A percentile compares a stretch with the other conserved stretches of the same genome.
Evolutionary conservation across 2,329 filamentous ascomycete genomes (phyloP).

Genomic region (Aspergillus texensis): DNA sequence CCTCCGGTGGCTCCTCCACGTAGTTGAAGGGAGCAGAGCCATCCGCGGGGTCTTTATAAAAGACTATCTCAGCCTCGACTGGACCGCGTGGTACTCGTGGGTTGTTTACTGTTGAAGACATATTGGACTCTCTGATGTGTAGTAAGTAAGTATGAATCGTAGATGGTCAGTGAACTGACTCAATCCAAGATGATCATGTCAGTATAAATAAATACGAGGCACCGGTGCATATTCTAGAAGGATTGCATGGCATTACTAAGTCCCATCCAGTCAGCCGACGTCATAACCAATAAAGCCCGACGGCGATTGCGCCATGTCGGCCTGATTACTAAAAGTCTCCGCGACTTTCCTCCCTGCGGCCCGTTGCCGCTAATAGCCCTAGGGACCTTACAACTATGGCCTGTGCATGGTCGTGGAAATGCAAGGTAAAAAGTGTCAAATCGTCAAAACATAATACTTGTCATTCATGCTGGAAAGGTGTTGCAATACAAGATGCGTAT

Average conservation of each 20-base stretch:
- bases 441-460: too few relatives aligned
- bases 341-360: background rate
- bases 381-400: too few relatives aligned
- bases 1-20: constrained; percentile 65
- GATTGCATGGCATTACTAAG: background rate
- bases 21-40: constrained; percentile 65
- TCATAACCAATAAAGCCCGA: background rate
- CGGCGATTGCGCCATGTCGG: background rate
- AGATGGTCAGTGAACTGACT: background rate
- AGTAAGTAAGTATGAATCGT: background rate
- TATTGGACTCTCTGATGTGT: background rate
- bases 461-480: too few relatives aligned
- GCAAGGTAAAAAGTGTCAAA: too few relatives aligned
- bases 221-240: background rate
- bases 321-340: background rate
- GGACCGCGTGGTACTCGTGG: constrained; percentile 58
- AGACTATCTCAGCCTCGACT: constrained; percentile 65
- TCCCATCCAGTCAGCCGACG: background rate
- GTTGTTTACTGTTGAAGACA: constrained; percentile 5
- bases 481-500: too few relatives aligned
- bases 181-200: background rate
- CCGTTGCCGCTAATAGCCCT: background rate
- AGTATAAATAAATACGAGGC: background rate
- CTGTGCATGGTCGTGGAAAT: too few relatives aligned
- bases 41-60: constrained; percentile 65